Base-by-base conservation (phyloP, 257 asterid genomes). In the Cynanchum wilfordii region DNA sequence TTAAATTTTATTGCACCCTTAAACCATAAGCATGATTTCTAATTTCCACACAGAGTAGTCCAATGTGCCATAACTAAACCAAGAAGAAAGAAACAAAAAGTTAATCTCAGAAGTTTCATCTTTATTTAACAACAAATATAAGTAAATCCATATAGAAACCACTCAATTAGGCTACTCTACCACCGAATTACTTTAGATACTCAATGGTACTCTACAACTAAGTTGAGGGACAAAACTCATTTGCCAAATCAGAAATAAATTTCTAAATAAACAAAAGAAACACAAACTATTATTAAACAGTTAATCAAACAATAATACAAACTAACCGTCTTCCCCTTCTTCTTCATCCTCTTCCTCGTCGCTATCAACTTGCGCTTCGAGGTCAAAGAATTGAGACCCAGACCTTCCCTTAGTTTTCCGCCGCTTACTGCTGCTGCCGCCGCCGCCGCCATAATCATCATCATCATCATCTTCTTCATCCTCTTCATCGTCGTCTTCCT, bases 271-370 rank as follows among this genome's bases (percentile, higher is more conserved):
- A 42, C 44, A 66, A 19, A 54, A 62, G 24, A 51, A 54, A 68
- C 42, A 54, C 10, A 54, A 54, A 20, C 0, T 8, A 42, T 42
- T 42, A 42, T 10, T 42, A 13, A 24, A 66, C 15, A 20, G 10
- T 8, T 0, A 4, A 59, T 59, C 19, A 40, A 66, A 8, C 10
- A 5, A 24, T n/a, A 50, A 40, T 45, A 24, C 52, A 75, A 73
- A 57, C 87, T 85, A 76, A 91, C 97, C 97, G 72, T 91, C 99
- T 66, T 91, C 99, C 76, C 86, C 97, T 56, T 89, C 99, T 62
- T 91, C 97, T 30, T 95, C 99, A 47, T 95, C 98, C 80, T 94
- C 98, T 0, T 94, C 98, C 1, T 88, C 97, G 30, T 89, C 98
- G 75, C 88, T 91, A 64, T 90, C 96, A 71, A 89, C 97, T 4